Conservation (phyloP, 192 early-diverging fungal genomes). For the Oehlia diaphana region DNA sequence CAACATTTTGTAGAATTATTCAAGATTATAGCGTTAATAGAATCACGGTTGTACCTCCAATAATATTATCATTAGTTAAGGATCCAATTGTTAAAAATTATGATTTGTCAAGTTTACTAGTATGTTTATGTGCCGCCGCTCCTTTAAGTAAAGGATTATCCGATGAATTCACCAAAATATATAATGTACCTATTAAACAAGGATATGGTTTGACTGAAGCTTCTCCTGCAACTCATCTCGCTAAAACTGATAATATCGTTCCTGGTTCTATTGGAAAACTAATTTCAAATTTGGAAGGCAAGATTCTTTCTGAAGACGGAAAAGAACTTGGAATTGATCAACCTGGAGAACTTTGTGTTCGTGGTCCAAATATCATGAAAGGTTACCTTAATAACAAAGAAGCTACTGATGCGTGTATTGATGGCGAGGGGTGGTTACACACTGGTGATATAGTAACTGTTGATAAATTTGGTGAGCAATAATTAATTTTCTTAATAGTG, state of each 20-base stretch:
- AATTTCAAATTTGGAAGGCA: constrained; percentile 69
- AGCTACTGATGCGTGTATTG: constrained; percentile 76
- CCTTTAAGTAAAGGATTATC: constrained; percentile 46
- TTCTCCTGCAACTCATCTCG: constrained; percentile 54
- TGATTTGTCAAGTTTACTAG: constrained; percentile 54
- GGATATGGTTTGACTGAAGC: constrained; percentile 71
- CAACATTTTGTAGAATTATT: constrained; percentile 52
- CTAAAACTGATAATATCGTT: constrained; percentile 31
- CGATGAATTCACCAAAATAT: constrained; percentile 40
- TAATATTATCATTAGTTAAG: constrained; percentile 67
- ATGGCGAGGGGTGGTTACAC: constrained; percentile 80
- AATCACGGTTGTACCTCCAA: constrained; percentile 60
- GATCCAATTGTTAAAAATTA: constrained; percentile 61
- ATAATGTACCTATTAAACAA: constrained; percentile 45
- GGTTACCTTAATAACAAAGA: constrained; percentile 85
- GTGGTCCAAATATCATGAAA: constrained; percentile 69
- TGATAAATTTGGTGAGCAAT: constrained; percentile 55
- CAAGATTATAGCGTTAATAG: constrained; percentile 49
- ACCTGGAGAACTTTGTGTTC: constrained; percentile 86
- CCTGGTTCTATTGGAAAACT: constrained; percentile 70
- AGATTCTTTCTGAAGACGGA: constrained; percentile 73
- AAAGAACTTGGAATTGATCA: constrained; percentile 32
- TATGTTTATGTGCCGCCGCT: constrained; percentile 64
- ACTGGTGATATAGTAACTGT: constrained; percentile 80
- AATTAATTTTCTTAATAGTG: not conserved